phyloP scores from a whole-genome alignment of 768 basidiomycete species.

The Amanita molliuscula region DNA sequence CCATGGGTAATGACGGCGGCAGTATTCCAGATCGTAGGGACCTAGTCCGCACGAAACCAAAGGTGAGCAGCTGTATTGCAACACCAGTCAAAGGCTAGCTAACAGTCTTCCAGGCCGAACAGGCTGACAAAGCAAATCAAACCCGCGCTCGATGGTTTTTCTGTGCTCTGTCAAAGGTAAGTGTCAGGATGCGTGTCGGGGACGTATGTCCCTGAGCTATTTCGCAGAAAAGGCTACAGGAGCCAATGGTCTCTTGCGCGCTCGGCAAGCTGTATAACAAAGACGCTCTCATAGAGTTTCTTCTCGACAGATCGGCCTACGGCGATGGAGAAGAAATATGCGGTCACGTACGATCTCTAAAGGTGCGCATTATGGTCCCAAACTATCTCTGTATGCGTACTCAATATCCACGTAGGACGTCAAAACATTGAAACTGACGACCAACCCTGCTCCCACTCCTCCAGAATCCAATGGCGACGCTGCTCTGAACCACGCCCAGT shows the following conservation, averaged over 20 bases:
- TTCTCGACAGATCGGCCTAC: conserved; percentile 73
- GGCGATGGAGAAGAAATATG: conserved; percentile 91
- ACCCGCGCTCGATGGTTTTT: conserved; percentile 83
- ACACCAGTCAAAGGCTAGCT: neutral
- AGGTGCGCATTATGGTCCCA: conserved; percentile 38
- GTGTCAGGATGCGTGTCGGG: conserved; percentile 6
- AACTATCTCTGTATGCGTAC: neutral
- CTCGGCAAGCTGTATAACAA: conserved; percentile 96
- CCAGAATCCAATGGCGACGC: conserved; percentile 24
- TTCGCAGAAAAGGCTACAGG: conserved; percentile 64
- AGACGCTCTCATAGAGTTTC: conserved; percentile 84
- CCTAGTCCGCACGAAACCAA: conserved; percentile 61
- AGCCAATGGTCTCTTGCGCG: conserved; percentile 85
- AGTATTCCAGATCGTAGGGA: conserved; percentile 81
- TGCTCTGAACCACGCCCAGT: conserved; percentile 45
- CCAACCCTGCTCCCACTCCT: conserved; percentile 47
- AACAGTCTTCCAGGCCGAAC: conserved; percentile 44
- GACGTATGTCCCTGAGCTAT: neutral
- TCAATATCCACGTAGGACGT: conserved; percentile 51
- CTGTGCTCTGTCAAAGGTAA: conserved; percentile 91
- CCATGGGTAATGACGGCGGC: conserved; percentile 85
- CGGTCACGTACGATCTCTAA: conserved; percentile 82
- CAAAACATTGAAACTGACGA: conserved; percentile 71
- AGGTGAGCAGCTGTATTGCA: conserved; percentile 30
- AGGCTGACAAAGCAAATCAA: conserved; percentile 87